Conservation (phyloP, 2,329 filamentous ascomycete species). For the Keithomyces neogunnii region DNA sequence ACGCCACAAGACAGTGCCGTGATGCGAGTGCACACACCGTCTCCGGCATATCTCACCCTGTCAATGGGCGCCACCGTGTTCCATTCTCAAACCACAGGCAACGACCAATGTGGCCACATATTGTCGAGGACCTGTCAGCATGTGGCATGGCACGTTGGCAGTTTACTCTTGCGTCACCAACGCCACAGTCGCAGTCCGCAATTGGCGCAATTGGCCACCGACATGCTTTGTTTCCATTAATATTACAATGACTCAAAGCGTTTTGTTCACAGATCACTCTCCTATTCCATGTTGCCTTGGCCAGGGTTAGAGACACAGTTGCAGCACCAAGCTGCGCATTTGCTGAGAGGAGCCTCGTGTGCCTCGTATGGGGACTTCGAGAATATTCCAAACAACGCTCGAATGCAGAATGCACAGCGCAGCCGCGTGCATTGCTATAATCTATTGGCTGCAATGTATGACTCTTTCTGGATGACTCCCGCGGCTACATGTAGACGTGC, state of each 20-base stretch:
- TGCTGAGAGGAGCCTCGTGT: neutral
- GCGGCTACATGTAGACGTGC: neutral
- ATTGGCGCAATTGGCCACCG: too few species aligned
- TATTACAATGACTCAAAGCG: neutral
- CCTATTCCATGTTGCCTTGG: too few species aligned
- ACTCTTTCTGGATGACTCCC: neutral
- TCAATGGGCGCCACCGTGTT: conserved; percentile 8
- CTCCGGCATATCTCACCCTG: conserved; percentile 4
- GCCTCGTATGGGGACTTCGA: conserved; percentile 13
- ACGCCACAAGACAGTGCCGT: conserved; percentile 1
- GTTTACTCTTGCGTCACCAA: too few species aligned
- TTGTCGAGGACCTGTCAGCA: too few species aligned
- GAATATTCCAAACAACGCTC: conserved; percentile 16
- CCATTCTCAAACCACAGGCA: conserved; percentile 1
- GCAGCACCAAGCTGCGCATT: neutral
- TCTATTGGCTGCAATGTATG: too few species aligned
- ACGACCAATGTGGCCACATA: neutral
- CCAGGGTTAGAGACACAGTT: neutral
- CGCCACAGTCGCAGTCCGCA: too few species aligned
- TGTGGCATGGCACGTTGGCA: too few species aligned
- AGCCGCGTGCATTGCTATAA: too few species aligned
- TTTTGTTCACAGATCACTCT: too few species aligned
- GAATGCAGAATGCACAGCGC: neutral
- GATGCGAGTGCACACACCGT: neutral
- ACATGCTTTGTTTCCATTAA: too few species aligned